Evolutionary conservation across 2,329 filamentous ascomycete species (phyloP).

Genomic region (Nakataea oryzae): DNA sequence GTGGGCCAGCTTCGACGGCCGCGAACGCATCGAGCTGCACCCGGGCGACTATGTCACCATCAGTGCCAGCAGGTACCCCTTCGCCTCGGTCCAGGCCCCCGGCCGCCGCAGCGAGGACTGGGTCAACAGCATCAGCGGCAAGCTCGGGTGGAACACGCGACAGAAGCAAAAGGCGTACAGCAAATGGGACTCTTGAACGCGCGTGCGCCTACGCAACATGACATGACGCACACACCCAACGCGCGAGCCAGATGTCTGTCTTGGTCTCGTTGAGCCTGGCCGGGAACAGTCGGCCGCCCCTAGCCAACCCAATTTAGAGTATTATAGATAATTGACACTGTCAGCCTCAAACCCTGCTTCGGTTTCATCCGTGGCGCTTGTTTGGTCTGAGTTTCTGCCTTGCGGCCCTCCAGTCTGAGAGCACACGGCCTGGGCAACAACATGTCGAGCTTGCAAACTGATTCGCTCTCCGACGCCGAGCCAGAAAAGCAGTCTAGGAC

Average conservation of each 20-base stretch:
- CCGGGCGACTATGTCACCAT: constrained; percentile 81
- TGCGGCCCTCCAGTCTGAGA: neutral
- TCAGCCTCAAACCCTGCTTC: neutral
- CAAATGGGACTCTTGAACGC: constrained; percentile 26
- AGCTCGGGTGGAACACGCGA: constrained; percentile 72
- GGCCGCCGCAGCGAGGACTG: constrained; percentile 65
- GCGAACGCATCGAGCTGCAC: constrained; percentile 70
- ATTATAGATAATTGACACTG: neutral
- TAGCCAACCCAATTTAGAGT: neutral
- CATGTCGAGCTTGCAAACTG: too few species aligned
- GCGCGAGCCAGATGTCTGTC: neutral
- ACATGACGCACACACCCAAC: neutral
- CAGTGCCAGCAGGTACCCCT: constrained; percentile 69
- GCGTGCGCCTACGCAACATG: neutral
- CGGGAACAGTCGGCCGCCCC: neutral
- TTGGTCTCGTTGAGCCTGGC: neutral
- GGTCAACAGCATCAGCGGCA: constrained; percentile 71
- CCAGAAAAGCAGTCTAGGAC: too few species aligned
- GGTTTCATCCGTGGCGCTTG: neutral
- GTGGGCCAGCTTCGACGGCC: constrained; percentile 97
- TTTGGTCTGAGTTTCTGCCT: neutral
- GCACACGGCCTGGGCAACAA: too few species aligned
- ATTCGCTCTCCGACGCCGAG: too few species aligned
- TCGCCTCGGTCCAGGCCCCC: constrained; percentile 63
- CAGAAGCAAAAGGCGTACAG: constrained; percentile 61